Percentiles rank a stretch among this genome's conserved stretches.
phyloP scores from a whole-genome alignment of 345 rosid genomes.

The Linum lewisii region DNA sequence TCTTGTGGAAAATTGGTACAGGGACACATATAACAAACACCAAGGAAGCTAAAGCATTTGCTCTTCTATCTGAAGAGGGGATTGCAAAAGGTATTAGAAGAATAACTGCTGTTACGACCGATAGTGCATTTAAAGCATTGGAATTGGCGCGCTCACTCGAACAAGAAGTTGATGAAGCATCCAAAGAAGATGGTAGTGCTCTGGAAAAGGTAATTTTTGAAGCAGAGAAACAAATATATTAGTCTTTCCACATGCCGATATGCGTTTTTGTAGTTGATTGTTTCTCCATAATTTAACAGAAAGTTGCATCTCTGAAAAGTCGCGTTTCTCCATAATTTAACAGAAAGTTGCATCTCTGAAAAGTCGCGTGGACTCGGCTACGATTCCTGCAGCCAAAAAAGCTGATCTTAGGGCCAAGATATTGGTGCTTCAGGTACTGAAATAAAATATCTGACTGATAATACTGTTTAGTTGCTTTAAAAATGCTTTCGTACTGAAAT shows the following conservation, averaged over 20 bases:
- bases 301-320: no score
- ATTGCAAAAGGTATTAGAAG: constrained; percentile 87
- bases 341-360: constrained; percentile 82
- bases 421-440: constrained; percentile 54
- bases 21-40: constrained; percentile 93
- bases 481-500: not conserved
- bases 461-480: not conserved
- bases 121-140: constrained; percentile 63
- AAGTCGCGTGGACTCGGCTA: constrained; percentile 59
- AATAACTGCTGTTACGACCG: constrained; percentile 85
- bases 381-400: constrained; percentile 79
- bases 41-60: constrained; percentile 85
- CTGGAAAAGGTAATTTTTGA: constrained; percentile 60
- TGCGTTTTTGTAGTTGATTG: not conserved
- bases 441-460: not conserved
- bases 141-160: constrained; percentile 50
- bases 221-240: not conserved
- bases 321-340: constrained; percentile 9
- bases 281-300: constrained; percentile 28
- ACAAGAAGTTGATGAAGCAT: constrained; percentile 61
- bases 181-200: constrained; percentile 48
- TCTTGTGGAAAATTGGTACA: constrained; percentile 13
- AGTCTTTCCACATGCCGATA: not conserved
- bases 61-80: constrained; percentile 92
- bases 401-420: constrained; percentile 76